These are phyloP conservation scores for Diospyros kaki DNA, from an alignment of 148 eudicot species.

Conservation along the genomic window DNA sequence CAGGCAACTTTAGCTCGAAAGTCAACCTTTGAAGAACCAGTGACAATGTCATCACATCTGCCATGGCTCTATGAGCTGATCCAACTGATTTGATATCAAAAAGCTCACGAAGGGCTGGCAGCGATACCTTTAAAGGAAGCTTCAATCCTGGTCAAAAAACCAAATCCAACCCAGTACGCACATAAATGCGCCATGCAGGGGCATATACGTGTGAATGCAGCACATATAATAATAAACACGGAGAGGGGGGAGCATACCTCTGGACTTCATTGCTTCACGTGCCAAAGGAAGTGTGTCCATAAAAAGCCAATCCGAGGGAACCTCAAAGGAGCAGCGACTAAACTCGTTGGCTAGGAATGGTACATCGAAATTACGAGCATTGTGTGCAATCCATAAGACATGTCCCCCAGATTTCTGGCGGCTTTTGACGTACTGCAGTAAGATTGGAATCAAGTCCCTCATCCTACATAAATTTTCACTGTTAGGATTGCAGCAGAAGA, in stretches of 20 bases:
- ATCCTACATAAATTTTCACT: slow-evolving; percentile 46
- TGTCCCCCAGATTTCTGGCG: slow-evolving; percentile 73
- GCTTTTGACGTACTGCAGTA: slow-evolving; percentile 59
- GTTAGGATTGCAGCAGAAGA: slow-evolving; percentile 9
- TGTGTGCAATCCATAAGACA: slow-evolving; percentile 67
- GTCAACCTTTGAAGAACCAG: slow-evolving; percentile 57
- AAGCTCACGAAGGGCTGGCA: slow-evolving; percentile 54
- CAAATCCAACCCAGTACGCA: neutral
- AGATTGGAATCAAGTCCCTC: slow-evolving; percentile 79
- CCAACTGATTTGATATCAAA: slow-evolving; percentile 47
- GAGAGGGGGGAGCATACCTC: slow-evolving; percentile 36
- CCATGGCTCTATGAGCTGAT: slow-evolving; percentile 77
- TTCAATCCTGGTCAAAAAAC: slow-evolving; percentile 35
- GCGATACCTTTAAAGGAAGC: slow-evolving; percentile 16
- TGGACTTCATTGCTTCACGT: slow-evolving; percentile 46
- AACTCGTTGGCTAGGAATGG: slow-evolving; percentile 70
- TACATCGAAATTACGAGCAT: slow-evolving; percentile 67
- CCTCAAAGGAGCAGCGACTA: slow-evolving; percentile 43
- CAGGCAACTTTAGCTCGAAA: slow-evolving; percentile 49
- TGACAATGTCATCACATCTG: slow-evolving; percentile 58
- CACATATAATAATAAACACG: neutral
- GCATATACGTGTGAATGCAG: neutral
- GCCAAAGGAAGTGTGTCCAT: slow-evolving; percentile 74
- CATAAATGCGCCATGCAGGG: neutral
- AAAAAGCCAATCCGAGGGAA: slow-evolving; percentile 76